phyloP scores from a whole-genome alignment of 768 basidiomycete species.

The Gloeopeniophorella convolvens region DNA sequence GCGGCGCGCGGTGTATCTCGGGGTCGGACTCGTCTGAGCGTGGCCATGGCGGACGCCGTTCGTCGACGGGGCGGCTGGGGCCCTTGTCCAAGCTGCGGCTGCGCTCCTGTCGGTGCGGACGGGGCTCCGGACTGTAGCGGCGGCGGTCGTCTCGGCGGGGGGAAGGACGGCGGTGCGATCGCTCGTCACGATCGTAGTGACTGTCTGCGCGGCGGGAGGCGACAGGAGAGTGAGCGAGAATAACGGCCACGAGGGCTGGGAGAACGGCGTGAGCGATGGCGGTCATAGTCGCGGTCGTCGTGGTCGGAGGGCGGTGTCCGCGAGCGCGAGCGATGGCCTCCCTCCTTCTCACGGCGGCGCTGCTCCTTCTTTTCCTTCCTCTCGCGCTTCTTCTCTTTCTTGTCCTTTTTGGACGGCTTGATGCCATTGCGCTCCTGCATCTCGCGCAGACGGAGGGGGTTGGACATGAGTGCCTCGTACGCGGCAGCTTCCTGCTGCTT shows the following conservation, averaged over 20 bases:
- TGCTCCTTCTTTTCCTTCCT: slow-evolving; percentile 35
- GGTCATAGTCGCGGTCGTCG: slow-evolving; percentile 29
- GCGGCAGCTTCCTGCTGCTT: slow-evolving; percentile 97
- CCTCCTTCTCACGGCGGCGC: slow-evolving; percentile 23
- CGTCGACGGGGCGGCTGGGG: slow-evolving; percentile 25
- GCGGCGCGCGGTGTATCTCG: slow-evolving; percentile 26
- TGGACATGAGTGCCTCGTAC: slow-evolving; percentile 77
- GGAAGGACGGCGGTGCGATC: slow-evolving; percentile 17
- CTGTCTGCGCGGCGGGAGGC: slow-evolving; percentile 26
- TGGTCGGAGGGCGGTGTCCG: slow-evolving; percentile 26
- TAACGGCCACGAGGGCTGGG: slow-evolving; percentile 41
- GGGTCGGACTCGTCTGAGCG: slow-evolving; percentile 47
- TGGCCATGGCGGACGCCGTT: slow-evolving; percentile 37
- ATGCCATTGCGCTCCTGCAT: slow-evolving; percentile 79
- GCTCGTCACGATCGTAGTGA: slow-evolving; percentile 26
- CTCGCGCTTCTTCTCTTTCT: slow-evolving; percentile 55
- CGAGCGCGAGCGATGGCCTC: slow-evolving; percentile 20
- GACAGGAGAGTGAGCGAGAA: slow-evolving; percentile 42
- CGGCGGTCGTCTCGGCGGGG: slow-evolving; percentile 27
- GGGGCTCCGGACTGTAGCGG: slow-evolving; percentile 15
- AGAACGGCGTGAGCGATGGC: slow-evolving; percentile 31
- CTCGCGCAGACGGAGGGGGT: slow-evolving; percentile 77
- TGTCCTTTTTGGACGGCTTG: slow-evolving; percentile 70
- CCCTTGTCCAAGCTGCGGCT: slow-evolving; percentile 22
- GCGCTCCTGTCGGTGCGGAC: slow-evolving; percentile 3